Base-by-base conservation (phyloP, 352 stramenopile species). In the Phytopythium ostracodes region DNA sequence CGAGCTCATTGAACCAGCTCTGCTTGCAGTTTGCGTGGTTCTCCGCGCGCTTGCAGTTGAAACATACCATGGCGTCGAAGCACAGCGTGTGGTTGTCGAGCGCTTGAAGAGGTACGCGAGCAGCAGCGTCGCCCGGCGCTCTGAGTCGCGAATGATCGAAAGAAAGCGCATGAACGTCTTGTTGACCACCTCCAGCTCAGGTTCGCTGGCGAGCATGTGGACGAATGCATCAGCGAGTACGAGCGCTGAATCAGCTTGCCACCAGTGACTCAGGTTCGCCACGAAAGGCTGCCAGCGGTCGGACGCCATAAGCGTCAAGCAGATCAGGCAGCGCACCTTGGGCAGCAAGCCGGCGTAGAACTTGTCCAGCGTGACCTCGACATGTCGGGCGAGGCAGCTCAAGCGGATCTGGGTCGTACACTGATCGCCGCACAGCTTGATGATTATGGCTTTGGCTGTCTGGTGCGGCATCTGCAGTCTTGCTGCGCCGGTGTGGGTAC, bases 81-180 rank as follows among this genome's bases (percentile, higher is more conserved):
- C 79, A 87, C 5, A 54, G 50, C 11, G 76, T 82, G 50, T 54
- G 59, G 1, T 62, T 72, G 31, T 61, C 15, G 71, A 59, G 35
- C 70, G 62, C 9, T 68, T 36, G 42, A 74, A 68, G 46, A 77
- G 63, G n/a, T 68, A 68, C 17, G 72, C 74, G 2, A 82, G 53
- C 52, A 81, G 44, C 47, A 85, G 56, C 0, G 68, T 68, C 0
- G 73, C 76, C 4, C 71, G 73, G 7, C 73, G 73, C 47, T 85
- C 76, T 0, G 67, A 47, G 56, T 85, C 76, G 29, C 56, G 24
- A 40, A 84, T 69, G 5, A 60, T 52, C n/a, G 20, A 9, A 5
- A 52, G 44, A 17, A 52, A 1, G 1, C 44, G 49, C 17, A 44
- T 15, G 4, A 77, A 43, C 18, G 52, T 52, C 56, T 60, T 17